Evolutionary conservation across 768 basidiomycete species (phyloP), one percentile per base, ranked within the genome.

Genomic region (Kwoniella bestiolae): DNA sequence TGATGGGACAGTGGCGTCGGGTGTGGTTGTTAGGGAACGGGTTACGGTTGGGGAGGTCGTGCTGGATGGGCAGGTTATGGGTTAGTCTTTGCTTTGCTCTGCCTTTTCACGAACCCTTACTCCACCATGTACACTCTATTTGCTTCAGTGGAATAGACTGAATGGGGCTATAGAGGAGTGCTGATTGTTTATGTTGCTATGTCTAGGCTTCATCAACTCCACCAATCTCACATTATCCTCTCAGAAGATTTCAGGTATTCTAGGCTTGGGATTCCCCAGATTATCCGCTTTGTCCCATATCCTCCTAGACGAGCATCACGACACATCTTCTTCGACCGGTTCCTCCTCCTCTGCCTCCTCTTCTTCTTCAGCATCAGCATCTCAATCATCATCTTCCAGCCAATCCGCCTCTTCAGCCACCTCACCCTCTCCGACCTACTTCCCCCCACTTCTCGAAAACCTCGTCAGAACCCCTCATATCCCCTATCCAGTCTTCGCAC

Each of bases 181-280:
- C n/a, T n/a, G n/a, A n/a, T n/a, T n/a, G n/a, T n/a, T n/a, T n/a
- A n/a, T n/a, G n/a, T n/a, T n/a, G n/a, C n/a, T n/a, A 32, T 11
- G 29, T 16, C n/a, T 63, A 62, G 77, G 74, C 16, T 26, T 78
- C 14, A 70, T 78, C 58, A 71, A 76, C 46, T 34, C 68, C 25
- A 78, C 74, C 38, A 76, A 69, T 25, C 59, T 78, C n/a, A 72
- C 73, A 18, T 49, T 74, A 58, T 56, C 68, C 2, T 65, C 57
- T 11, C 66, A 76, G 56, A 67, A 69, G 31, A 71, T 76, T 11
- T 72, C 66, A 4, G 77, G 77, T 32, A 69, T 78, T 31, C 25
- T 74, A 11, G 77, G 77, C 25, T 58, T 78, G 5, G 77, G 74
- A 12, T 78, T 78, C 55, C 75, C 77, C 2, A 63, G 77, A 56